Base-by-base conservation (phyloP, 1,284 basidiomycete species). In the Cryptococcus neoformans region DNA sequence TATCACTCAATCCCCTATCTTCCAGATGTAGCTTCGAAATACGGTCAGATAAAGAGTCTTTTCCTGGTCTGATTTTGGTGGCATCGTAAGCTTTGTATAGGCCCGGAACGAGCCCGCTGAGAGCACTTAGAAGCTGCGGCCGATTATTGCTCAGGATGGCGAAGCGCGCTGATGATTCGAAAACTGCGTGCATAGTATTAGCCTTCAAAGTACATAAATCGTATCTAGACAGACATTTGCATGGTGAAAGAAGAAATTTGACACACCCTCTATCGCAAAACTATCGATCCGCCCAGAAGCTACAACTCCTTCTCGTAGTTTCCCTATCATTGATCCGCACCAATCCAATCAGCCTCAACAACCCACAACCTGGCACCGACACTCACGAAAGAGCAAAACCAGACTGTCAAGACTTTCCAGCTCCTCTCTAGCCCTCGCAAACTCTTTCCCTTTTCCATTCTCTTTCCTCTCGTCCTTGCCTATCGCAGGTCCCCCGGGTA, bases 251-350 rank as follows among this genome's bases (percentile, higher is more conserved):
- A 36, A 21, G 3, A 9, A 34, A 39, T n/a, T 28, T 41, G 21
- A 59, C 67, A 44, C 50, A 75, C 74, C 76, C 60, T 76, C 68
- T 5, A 77, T 65, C 1, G 76, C 73, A 49, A 78, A 78, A 0
- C 14, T 50, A 60, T 77, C 76, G 3, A 69, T 58, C 10, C 76
- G 62, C 17, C 62, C 49, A 9, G 70, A 69, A 7, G 76, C 75
- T 6, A 76, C 66, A 0, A 78, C 67, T 0, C 76, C 76, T 62
- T 78, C 76, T 39, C 76, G 60, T 16, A 78, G 61, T 57, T 78
- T 78, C 14, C 75, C 74, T 76, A 49, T 38, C n/a, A 16, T 14
- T 8, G 11, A 40, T 16, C 7, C 10, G 21, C 34, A 41, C 47
- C 40, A 44, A 28, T 37, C n/a, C 12, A 10, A 16, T 21, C 42